phyloP scores from a whole-genome alignment of 768 basidiomycete genomes.

The Panellus pusillus region DNA sequence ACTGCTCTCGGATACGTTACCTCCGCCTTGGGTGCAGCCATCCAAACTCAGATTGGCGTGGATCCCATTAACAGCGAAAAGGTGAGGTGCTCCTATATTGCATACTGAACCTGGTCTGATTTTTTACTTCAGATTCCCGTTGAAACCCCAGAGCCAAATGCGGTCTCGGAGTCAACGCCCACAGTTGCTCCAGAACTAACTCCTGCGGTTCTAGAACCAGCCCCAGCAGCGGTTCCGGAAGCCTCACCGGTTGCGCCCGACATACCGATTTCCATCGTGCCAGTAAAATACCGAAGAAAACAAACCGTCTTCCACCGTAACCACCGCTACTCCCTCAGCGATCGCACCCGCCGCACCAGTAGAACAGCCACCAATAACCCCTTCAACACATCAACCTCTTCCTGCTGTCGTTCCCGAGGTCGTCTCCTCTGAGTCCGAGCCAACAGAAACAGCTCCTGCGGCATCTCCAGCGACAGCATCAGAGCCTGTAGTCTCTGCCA shows the following conservation, averaged over 20 bases:
- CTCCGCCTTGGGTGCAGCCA: slow-evolving; percentile 40
- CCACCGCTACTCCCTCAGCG: not conserved
- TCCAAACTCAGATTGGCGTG: slow-evolving; percentile 37
- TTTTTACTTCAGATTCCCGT: slow-evolving; percentile 13
- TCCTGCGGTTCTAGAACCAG: slow-evolving; percentile 3
- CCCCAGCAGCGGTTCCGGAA: slow-evolving; percentile 2
- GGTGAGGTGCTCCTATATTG: slow-evolving; percentile 21
- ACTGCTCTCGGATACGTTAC: slow-evolving; percentile 40
- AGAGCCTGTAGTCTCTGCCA: not conserved
- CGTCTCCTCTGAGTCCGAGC: too few species aligned
- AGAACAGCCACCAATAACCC: not conserved
- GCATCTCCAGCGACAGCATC: not conserved
- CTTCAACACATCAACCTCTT: slow-evolving; percentile 25
- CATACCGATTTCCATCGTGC: slow-evolving; percentile 39
- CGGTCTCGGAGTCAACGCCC: slow-evolving; percentile 3
- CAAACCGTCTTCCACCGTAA: slow-evolving; percentile 23
- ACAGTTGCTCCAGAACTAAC: slow-evolving; percentile 1
- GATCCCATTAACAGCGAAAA: slow-evolving; percentile 39
- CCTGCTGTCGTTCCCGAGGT: not conserved
- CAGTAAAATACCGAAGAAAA: slow-evolving; percentile 43
- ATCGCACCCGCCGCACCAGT: not conserved
- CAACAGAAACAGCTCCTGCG: not conserved
- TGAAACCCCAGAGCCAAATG: slow-evolving; percentile 20
- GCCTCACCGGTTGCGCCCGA: slow-evolving; percentile 29
- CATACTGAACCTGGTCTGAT: not conserved